Percentiles rank a stretch among this genome's conserved stretches.
These are phyloP conservation scores for Pyrenophora teres DNA, from an alignment of 2,329 filamentous ascomycete species.

Conservation along the genomic window DNA sequence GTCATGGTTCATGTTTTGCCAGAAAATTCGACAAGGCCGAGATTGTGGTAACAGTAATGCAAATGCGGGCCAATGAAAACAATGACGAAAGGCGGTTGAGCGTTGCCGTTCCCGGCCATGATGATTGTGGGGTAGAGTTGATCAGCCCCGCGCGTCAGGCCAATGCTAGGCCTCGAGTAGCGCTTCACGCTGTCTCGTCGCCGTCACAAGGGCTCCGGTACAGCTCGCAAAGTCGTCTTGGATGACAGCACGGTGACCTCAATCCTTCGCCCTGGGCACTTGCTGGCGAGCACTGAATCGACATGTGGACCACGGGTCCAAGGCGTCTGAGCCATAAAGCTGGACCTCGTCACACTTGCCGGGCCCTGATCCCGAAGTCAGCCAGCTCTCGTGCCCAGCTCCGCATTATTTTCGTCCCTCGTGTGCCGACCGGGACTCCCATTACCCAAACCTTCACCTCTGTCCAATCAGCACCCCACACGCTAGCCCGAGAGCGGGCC, in stretches of 20 bases:
- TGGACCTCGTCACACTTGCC: conserved; percentile 22
- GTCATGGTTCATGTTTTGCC: too few relatives aligned
- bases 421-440: conserved; percentile 28
- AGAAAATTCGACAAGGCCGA: too few relatives aligned
- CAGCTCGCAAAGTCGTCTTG: background rate
- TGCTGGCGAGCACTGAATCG: background rate
- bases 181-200: conserved; percentile 2
- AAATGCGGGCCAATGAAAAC: conserved; percentile 16
- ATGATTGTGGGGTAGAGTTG: conserved; percentile 17
- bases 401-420: conserved; percentile 39
- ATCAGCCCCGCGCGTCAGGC: conserved; percentile 8
- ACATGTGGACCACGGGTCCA: conserved; percentile 12
- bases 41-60: too few relatives aligned
- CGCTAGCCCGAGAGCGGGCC: conserved; percentile 27
- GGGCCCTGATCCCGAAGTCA: conserved; percentile 26
- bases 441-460: conserved; percentile 16
- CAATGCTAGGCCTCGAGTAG: conserved; percentile 16
- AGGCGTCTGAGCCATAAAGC: conserved; percentile 13
- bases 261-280: conserved; percentile 1
- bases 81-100: conserved; percentile 26
- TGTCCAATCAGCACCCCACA: conserved; percentile 32
- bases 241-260: conserved; percentile 20
- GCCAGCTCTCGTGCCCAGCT: conserved; percentile 23
- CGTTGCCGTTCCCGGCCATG: conserved; percentile 25
- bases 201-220: conserved; percentile 17